These are phyloP conservation scores for Bromus sterilis DNA, from an alignment of 176 grass and related monocot species.

Conservation along the genomic window DNA sequence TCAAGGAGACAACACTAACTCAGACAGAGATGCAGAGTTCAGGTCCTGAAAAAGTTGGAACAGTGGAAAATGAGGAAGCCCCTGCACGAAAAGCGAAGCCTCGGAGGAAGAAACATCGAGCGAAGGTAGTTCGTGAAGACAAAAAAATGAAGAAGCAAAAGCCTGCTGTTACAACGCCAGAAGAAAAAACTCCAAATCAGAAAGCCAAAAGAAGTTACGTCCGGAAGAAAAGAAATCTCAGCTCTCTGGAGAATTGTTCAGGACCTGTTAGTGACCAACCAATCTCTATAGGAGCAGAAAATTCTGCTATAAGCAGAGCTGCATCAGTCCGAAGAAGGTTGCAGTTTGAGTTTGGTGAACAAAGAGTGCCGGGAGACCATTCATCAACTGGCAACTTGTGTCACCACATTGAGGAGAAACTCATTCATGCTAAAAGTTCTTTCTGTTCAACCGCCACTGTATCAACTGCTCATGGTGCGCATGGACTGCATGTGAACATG, in stretches of 20 bases:
- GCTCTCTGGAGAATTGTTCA: slow-evolving; percentile 11
- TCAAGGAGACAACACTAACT: slow-evolving; percentile 21
- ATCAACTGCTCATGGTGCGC: slow-evolving; percentile 6
- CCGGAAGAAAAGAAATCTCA: slow-evolving; percentile 33
- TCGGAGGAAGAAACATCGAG: slow-evolving; percentile 48
- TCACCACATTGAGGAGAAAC: slow-evolving; percentile 8
- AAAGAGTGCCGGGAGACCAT: slow-evolving; percentile 1
- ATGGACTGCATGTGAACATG: slow-evolving; percentile 16
- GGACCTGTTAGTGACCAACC: not conserved
- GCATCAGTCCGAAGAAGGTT: slow-evolving; percentile 36
- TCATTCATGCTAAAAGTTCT: slow-evolving; percentile 18
- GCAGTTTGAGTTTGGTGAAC: slow-evolving; percentile 31
- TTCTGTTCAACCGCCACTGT: slow-evolving; percentile 12
- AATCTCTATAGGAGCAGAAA: not conserved
- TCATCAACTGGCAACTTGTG: not conserved
- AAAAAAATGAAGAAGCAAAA: slow-evolving; percentile 28
- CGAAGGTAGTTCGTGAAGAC: slow-evolving; percentile 55
- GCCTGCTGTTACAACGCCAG: slow-evolving; percentile 20
- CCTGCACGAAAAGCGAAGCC: slow-evolving; percentile 10
- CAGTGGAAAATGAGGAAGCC: slow-evolving; percentile 9
- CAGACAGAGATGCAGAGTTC: slow-evolving; percentile 23
- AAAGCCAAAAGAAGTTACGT: slow-evolving; percentile 46
- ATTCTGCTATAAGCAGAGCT: slow-evolving; percentile 4
- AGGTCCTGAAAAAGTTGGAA: slow-evolving; percentile 2
- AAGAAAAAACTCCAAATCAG: slow-evolving; percentile 15